Evolutionary conservation across 2,329 filamentous ascomycete genomes (phyloP).

Genomic region (Monosporascus sp.): DNA sequence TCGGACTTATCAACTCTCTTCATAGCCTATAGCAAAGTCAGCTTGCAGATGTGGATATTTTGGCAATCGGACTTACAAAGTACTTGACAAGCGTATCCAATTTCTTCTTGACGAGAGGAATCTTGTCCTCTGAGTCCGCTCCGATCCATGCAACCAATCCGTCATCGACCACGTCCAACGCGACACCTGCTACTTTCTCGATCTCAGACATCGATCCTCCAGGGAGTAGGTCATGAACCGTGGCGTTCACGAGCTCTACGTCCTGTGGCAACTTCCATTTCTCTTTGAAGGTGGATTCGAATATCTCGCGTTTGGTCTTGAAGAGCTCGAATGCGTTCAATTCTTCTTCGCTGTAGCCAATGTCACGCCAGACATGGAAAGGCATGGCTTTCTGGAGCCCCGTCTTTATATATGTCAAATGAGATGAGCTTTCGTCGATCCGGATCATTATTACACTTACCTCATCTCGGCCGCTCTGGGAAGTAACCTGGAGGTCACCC

Average conservation of each 20-base stretch:
- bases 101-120: constrained; percentile 12
- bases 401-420: no score
- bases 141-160: constrained; percentile 14
- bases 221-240: neutral
- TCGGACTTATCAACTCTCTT: constrained; percentile 1
- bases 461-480: no score
- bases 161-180: constrained; percentile 8
- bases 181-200: constrained; percentile 10
- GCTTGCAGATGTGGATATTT: neutral
- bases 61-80: constrained; percentile 12
- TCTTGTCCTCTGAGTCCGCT: constrained; percentile 5
- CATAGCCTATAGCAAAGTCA: constrained; percentile 5
- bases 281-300: neutral
- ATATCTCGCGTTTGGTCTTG: neutral
- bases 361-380: neutral
- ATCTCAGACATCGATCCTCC: constrained; percentile 7
- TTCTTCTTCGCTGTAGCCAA: neutral
- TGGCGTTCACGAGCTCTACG: neutral
- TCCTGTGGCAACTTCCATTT: neutral
- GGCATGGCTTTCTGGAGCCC: neutral
- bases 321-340: neutral
- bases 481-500: no score
- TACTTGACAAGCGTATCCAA: constrained; percentile 14
- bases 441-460: no score
- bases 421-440: no score